Evolutionary conservation across 805 yeast genomes (phyloP).

Genomic region (Myxozyma melibiosi): DNA sequence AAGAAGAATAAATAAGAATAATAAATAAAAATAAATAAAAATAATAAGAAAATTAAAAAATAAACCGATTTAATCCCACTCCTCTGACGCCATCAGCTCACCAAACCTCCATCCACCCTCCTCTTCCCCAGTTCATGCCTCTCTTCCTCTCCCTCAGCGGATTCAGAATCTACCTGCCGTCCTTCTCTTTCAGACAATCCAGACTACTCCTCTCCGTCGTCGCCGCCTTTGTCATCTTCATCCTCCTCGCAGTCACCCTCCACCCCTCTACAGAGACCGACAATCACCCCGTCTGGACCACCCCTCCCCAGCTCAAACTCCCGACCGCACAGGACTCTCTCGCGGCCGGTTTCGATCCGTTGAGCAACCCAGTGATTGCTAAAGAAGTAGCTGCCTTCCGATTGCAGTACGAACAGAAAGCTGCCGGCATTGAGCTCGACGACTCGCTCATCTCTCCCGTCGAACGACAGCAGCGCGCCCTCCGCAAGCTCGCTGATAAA

Average conservation of each 20-base stretch:
- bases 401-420: background rate
- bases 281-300: background rate
- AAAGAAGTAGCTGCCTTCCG: background rate
- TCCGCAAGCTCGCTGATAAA: background rate
- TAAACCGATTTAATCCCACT: too few species aligned
- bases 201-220: background rate
- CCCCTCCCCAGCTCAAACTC: conserved; percentile 8
- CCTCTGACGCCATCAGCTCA: too few species aligned
- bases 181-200: background rate
- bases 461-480: conserved; percentile 3
- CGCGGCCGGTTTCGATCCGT: conserved; percentile 1
- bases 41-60: too few species aligned
- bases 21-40: too few species aligned
- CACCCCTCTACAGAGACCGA: background rate
- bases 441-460: background rate
- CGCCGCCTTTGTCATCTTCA: background rate
- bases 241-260: background rate
- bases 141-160: background rate
- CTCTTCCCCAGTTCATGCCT: background rate
- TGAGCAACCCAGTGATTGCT: conserved; percentile 1
- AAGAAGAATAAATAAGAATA: too few species aligned
- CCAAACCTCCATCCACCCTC: too few species aligned
- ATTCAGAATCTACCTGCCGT: background rate
- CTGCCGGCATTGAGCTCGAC: background rate
- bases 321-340: conserved; percentile 13